Conservation (phyloP, 2,329 filamentous ascomycete genomes). For the Chaetomiaceae sp. region DNA sequence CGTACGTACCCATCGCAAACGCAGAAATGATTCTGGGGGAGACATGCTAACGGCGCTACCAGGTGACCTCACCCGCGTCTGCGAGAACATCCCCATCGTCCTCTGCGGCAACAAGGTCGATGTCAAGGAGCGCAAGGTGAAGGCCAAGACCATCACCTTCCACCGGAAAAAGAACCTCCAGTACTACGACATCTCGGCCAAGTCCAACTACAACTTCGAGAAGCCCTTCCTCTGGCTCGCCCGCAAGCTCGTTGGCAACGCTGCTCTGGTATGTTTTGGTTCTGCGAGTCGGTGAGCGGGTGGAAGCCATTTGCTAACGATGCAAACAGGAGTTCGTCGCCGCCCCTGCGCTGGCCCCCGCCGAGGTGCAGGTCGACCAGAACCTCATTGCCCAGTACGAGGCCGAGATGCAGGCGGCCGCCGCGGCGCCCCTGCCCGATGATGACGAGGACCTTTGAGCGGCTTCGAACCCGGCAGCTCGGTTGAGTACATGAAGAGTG, state of each 20-base stretch:
- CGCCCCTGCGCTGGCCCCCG: constrained; percentile 87
- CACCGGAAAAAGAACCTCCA: constrained; percentile 99
- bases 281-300: background rate
- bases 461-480: constrained; percentile 8
- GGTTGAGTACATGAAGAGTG: constrained; percentile 11
- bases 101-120: constrained; percentile 99
- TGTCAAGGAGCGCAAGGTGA: constrained; percentile 99
- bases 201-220: constrained; percentile 99
- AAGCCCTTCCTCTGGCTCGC: constrained; percentile 99
- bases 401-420: constrained; percentile 82
- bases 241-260: constrained; percentile 96
- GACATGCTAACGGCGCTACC: background rate
- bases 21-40: background rate
- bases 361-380: constrained; percentile 85
- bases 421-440: constrained; percentile 81
- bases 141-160: constrained; percentile 99
- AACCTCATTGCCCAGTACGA: constrained; percentile 75
- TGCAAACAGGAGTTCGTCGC: constrained; percentile 82
- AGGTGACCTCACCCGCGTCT: constrained; percentile 98
- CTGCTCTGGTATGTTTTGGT: constrained; percentile 61
- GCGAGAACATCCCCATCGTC: constrained; percentile 98
- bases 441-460: constrained; percentile 56
- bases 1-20: constrained; percentile 57
- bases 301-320: constrained; percentile 29
- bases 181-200: constrained; percentile 99